Percentiles rank a stretch among this genome's conserved stretches.
These are phyloP conservation scores for Claviceps paspali DNA, from an alignment of 2,329 filamentous ascomycete species.

Conservation along the genomic window DNA sequence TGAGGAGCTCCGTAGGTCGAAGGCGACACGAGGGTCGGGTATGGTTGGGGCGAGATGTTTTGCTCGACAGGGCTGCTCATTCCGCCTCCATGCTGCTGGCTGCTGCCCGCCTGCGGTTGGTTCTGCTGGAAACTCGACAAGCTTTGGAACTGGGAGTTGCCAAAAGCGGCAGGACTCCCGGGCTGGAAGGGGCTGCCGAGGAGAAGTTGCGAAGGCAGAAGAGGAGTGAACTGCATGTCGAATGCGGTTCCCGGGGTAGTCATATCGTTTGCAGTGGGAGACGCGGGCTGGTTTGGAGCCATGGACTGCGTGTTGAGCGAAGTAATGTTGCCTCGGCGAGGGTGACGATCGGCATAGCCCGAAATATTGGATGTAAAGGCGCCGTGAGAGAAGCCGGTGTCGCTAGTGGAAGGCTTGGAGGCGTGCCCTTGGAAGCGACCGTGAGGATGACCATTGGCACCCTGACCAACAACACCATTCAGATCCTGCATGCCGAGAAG, in stretches of 20 bases:
- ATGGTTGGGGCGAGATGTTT: conserved; percentile 66
- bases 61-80: conserved; percentile 62
- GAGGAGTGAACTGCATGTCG: conserved; percentile 96
- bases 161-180: conserved; percentile 78
- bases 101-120: conserved; percentile 29
- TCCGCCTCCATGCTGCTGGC: conserved; percentile 43
- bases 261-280: conserved; percentile 54
- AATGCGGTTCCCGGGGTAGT: conserved; percentile 75
- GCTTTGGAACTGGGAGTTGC: conserved; percentile 81
- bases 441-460: conserved; percentile 29
- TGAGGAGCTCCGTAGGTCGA: conserved; percentile 70
- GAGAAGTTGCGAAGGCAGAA: conserved; percentile 85
- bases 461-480: conserved; percentile 42
- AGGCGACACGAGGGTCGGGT: conserved; percentile 73
- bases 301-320: conserved; percentile 77
- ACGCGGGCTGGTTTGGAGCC: conserved; percentile 21
- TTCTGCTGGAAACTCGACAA: conserved; percentile 58
- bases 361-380: conserved; percentile 78
- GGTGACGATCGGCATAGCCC: conserved; percentile 76
- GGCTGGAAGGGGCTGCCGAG: conserved; percentile 95
- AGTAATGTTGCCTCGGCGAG: conserved; percentile 72
- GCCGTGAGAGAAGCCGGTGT: conserved; percentile 84
- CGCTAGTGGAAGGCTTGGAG: conserved; percentile 68
- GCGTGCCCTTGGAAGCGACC: conserved; percentile 53
- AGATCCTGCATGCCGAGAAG: conserved; percentile 86